Percentiles rank a stretch among this genome's conserved stretches.
phyloP scores from a whole-genome alignment of 306 rosid species.

The Glycine soja region DNA sequence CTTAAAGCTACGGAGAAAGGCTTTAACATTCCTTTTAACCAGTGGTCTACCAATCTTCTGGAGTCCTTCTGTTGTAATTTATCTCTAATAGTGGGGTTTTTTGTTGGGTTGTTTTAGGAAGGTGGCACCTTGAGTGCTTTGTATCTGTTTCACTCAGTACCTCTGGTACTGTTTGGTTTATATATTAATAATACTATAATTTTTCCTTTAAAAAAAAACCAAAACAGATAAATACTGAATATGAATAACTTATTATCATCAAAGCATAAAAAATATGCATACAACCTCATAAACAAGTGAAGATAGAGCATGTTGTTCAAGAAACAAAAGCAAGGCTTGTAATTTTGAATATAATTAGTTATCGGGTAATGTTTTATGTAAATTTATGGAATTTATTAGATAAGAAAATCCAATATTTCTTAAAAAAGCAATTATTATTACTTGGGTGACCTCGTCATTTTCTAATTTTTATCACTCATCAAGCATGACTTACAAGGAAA shows the following conservation, averaged over 20 bases:
- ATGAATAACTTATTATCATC: background rate
- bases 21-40: too few species aligned
- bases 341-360: background rate
- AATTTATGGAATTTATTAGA: background rate
- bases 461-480: background rate
- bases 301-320: background rate
- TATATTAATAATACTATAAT: too few species aligned
- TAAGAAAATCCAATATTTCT: background rate
- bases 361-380: background rate
- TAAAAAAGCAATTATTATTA: background rate
- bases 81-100: too few species aligned
- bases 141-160: too few species aligned
- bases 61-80: too few species aligned
- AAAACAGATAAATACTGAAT: background rate
- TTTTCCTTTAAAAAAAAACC: too few species aligned
- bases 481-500: background rate
- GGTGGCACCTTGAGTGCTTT: too few species aligned
- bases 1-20: too few species aligned
- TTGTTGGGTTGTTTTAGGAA: too few species aligned
- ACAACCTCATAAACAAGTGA: conserved; percentile 61
- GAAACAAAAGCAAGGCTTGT: background rate
- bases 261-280: background rate
- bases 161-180: too few species aligned
- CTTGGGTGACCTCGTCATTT: conserved; percentile 5
- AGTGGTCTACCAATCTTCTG: too few species aligned